These are phyloP conservation scores for Thalassiosira profunda DNA, from an alignment of 108 stramenopile species.

Conservation along the genomic window DNA sequence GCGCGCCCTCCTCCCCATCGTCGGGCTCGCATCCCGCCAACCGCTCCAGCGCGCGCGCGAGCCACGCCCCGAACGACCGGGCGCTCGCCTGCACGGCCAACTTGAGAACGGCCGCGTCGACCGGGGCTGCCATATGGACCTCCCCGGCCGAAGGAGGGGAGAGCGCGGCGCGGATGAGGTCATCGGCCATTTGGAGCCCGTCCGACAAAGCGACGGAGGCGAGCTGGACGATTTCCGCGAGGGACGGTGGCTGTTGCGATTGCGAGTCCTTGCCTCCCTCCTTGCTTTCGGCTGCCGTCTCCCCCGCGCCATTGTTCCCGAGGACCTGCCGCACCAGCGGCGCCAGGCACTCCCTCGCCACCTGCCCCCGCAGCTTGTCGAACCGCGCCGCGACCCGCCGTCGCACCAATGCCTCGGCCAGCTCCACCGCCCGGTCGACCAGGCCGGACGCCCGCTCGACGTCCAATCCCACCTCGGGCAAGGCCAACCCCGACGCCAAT, in stretches of 20 bases:
- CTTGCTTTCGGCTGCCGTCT: constrained; percentile 30
- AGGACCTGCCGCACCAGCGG: constrained; percentile 58
- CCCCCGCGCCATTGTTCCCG: constrained; percentile 1
- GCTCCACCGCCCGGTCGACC: constrained; percentile 71
- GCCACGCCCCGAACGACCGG: constrained; percentile 71
- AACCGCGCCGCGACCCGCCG: constrained; percentile 78
- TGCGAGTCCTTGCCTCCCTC: constrained; percentile 11
- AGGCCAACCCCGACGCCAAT: constrained; percentile 72
- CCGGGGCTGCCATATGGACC: constrained; percentile 26
- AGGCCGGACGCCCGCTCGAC: constrained; percentile 61
- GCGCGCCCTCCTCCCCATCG: constrained; percentile 33
- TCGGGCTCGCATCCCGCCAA: constrained; percentile 77
- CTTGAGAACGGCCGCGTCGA: constrained; percentile 65
- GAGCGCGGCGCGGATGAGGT: constrained; percentile 73
- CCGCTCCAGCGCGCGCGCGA: constrained; percentile 70
- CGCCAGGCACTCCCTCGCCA: constrained; percentile 69
- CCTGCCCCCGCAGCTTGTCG: constrained; percentile 49
- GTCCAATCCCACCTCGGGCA: constrained; percentile 74
- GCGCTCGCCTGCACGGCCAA: constrained; percentile 74
- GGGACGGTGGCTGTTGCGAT: constrained; percentile 12
- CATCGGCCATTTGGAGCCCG: constrained; percentile 84
- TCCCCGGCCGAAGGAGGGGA: constrained; percentile 28
- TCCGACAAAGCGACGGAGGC: constrained; percentile 79
- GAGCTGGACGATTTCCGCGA: constrained; percentile 63
- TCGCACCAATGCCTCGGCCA: constrained; percentile 77